A percentile compares a stretch with the other conserved stretches of the same genome.
Conservation (phyloP, 306 rosid species). For the Ochetophila trinervis region DNA sequence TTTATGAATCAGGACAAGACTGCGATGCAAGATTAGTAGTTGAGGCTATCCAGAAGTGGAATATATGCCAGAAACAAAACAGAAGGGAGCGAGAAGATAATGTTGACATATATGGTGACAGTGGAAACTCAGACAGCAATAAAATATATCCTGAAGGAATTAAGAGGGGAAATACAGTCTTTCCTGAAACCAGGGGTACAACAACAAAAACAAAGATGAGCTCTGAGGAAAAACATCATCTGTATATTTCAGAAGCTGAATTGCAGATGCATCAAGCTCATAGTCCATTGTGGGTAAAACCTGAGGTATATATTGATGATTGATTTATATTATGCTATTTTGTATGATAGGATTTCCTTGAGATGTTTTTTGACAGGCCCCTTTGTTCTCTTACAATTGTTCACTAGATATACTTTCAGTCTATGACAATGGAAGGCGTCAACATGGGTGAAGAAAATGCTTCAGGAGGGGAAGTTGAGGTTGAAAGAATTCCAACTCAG, state of each 20-base stretch:
- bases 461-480: constrained; percentile 69
- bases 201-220: constrained; percentile 38
- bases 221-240: constrained; percentile 60
- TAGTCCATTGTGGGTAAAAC: constrained; percentile 70
- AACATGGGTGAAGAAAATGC: constrained; percentile 42
- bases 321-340: constrained; percentile 5
- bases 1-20: constrained; percentile 52
- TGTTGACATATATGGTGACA: constrained; percentile 86
- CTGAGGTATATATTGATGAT: constrained; percentile 54
- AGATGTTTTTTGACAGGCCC: constrained; percentile 15
- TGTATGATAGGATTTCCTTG: constrained; percentile 5
- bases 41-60: constrained; percentile 93
- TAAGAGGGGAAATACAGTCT: constrained; percentile 33
- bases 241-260: constrained; percentile 96
- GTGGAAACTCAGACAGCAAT: constrained; percentile 55
- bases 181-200: constrained; percentile 43
- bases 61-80: constrained; percentile 71
- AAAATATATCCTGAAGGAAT: constrained; percentile 58
- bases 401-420: constrained; percentile 77
- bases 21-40: constrained; percentile 65
- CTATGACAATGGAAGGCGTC: constrained; percentile 48
- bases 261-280: constrained; percentile 72
- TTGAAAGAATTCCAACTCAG: constrained; percentile 68
- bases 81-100: constrained; percentile 67
- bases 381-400: constrained; percentile 19